phyloP scores from a whole-genome alignment of 768 basidiomycete species.

The Naganishia onofrii region DNA sequence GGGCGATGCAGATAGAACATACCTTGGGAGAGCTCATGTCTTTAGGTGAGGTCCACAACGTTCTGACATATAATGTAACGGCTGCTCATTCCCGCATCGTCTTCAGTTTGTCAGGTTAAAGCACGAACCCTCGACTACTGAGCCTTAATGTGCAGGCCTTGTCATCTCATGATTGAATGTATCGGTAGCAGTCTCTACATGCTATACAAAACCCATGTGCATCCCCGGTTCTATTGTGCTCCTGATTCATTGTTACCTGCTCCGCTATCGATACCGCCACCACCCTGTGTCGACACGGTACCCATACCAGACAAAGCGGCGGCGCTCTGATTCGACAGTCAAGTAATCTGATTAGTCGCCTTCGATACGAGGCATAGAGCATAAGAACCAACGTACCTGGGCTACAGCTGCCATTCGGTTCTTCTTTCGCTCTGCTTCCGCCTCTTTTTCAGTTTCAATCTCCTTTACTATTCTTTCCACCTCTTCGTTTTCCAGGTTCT shows the following conservation, averaged over 20 bases:
- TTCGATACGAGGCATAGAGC: too few species aligned
- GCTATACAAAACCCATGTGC: neutral
- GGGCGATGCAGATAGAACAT: too few species aligned
- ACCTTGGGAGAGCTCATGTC: too few species aligned
- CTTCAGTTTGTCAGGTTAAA: too few species aligned
- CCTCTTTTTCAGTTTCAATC: constrained; percentile 95
- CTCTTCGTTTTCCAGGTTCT: constrained; percentile 82
- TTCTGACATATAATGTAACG: too few species aligned
- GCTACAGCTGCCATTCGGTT: constrained; percentile 86
- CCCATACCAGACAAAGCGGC: constrained; percentile 11
- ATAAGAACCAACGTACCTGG: constrained; percentile 6
- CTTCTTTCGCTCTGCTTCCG: constrained; percentile 93
- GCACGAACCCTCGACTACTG: too few species aligned
- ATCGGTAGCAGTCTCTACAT: neutral
- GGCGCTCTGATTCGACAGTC: neutral
- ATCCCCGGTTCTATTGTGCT: neutral
- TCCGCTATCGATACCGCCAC: neutral
- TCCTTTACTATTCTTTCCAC: constrained; percentile 88
- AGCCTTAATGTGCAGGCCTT: neutral
- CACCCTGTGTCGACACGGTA: neutral
- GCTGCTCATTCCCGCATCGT: too few species aligned
- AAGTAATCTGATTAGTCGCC: neutral
- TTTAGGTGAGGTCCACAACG: too few species aligned
- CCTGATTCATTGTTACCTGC: constrained; percentile 14
- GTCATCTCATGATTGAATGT: neutral